A percentile compares a stretch with the other conserved stretches of the same genome.
Evolutionary conservation across 1,139 yeast species (phyloP).

Genomic region (Saccharomyces hybrid): DNA sequence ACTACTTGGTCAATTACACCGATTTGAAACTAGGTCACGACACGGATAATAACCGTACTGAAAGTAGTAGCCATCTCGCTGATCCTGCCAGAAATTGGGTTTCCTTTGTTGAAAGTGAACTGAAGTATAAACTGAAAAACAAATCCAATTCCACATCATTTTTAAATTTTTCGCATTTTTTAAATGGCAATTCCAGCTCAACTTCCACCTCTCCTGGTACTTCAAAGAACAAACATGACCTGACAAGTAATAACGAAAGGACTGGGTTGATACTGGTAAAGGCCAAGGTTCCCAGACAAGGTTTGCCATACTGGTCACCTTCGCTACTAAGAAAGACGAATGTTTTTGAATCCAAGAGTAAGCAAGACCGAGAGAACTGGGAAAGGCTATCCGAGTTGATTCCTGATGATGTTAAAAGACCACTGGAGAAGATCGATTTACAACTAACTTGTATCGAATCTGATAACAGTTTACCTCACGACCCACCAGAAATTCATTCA

Average conservation of each 20-base stretch:
- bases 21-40: neutral
- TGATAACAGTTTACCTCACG: conserved; percentile 16
- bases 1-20: neutral
- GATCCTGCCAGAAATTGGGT: neutral
- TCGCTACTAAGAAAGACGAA: conserved; percentile 29
- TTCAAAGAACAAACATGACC: conserved; percentile 3
- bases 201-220: conserved; percentile 4
- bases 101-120: conserved; percentile 11
- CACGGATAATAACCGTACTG: neutral
- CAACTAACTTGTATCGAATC: conserved; percentile 25
- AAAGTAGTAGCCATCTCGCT: neutral
- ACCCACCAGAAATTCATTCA: conserved; percentile 22
- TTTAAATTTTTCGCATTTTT: conserved; percentile 3
- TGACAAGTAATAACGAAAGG: conserved; percentile 5
- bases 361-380: conserved; percentile 26
- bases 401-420: conserved; percentile 20
- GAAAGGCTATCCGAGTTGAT: conserved; percentile 19
- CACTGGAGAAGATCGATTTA: conserved; percentile 22
- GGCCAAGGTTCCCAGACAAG: conserved; percentile 20
- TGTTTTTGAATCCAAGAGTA: conserved; percentile 19
- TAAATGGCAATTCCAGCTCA: neutral
- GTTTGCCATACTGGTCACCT: conserved; percentile 33
- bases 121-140: conserved; percentile 14
- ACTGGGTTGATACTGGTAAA: conserved; percentile 18
- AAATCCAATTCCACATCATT: conserved; percentile 14